Evolutionary conservation across 1,284 basidiomycete genomes (phyloP).

Genomic region (Melampsora larici-populina): DNA sequence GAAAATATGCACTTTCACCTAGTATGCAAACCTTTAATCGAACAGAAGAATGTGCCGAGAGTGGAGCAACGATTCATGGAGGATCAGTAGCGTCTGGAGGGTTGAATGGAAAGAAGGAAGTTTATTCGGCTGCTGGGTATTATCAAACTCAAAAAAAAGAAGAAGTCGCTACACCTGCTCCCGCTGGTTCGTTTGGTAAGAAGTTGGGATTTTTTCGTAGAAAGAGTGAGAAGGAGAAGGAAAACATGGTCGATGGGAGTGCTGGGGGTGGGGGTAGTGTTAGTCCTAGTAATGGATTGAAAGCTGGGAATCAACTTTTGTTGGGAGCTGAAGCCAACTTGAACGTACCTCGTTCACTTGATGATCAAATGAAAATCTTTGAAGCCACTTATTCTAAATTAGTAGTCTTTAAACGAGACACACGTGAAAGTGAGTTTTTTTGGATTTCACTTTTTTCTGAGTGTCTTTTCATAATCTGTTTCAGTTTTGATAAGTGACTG

Average conservation of each 20-base stretch:
- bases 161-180: neutral
- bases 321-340: conserved; percentile 9
- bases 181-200: neutral
- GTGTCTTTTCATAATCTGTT: no score
- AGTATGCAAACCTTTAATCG: no score
- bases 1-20: no score
- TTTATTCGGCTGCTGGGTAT: neutral
- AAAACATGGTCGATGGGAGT: neutral
- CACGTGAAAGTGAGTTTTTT: conserved; percentile 16
- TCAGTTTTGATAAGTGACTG: no score
- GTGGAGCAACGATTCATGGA: no score
- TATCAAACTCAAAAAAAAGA: conserved; percentile 1
- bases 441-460: neutral
- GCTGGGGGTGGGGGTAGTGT: no score
- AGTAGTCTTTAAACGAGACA: conserved; percentile 8
- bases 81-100: no score
- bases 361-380: conserved; percentile 20
- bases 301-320: neutral
- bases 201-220: neutral
- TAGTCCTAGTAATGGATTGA: no score
- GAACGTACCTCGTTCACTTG: conserved; percentile 8
- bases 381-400: conserved; percentile 21
- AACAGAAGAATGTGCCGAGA: no score
- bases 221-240: neutral
- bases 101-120: neutral